These are phyloP conservation scores for Trypanosoma rangeli DNA, from an alignment of 208 protist genomes.

Conservation along the genomic window DNA sequence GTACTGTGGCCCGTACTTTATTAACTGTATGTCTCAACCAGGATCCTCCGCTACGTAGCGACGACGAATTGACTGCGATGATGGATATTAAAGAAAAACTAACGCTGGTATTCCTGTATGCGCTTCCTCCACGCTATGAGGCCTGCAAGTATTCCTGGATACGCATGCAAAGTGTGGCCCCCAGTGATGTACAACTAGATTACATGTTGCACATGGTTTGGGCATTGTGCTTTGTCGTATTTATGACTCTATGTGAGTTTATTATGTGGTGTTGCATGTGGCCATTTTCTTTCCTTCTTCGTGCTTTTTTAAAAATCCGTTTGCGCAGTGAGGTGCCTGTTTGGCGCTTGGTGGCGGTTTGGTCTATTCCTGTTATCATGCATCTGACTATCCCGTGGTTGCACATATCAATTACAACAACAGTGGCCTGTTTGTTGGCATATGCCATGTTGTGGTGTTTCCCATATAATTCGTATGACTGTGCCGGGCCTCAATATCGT, in stretches of 20 bases:
- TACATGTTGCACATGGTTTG: conserved; percentile 54
- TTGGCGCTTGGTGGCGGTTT: conserved; percentile 35
- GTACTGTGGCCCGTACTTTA: conserved; percentile 29
- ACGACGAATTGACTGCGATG: conserved; percentile 47
- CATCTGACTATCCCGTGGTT: conserved; percentile 35
- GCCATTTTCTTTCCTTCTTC: conserved; percentile 8
- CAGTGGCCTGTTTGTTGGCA: conserved; percentile 32
- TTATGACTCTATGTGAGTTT: conserved; percentile 31
- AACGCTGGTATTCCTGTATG: conserved; percentile 48
- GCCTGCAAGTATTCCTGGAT: conserved; percentile 78
- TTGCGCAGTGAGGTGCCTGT: background rate
- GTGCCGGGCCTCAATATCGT: conserved; percentile 36
- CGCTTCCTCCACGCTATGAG: conserved; percentile 47
- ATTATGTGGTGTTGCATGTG: conserved; percentile 6
- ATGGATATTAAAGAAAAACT: conserved; percentile 66
- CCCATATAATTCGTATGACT: conserved; percentile 26
- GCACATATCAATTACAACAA: conserved; percentile 47
- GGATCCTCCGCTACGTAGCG: conserved; percentile 35
- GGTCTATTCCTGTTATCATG: conserved; percentile 42
- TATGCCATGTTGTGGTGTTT: conserved; percentile 39
- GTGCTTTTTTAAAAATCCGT: conserved; percentile 1
- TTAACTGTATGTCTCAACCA: conserved; percentile 50
- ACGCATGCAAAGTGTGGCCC: conserved; percentile 43
- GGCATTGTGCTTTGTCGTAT: conserved; percentile 37
- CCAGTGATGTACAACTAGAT: conserved; percentile 44